A percentile compares a stretch with the other conserved stretches of the same genome.
Conservation (phyloP, 2,329 filamentous ascomycete species). For the Achaetomium macrosporum region DNA sequence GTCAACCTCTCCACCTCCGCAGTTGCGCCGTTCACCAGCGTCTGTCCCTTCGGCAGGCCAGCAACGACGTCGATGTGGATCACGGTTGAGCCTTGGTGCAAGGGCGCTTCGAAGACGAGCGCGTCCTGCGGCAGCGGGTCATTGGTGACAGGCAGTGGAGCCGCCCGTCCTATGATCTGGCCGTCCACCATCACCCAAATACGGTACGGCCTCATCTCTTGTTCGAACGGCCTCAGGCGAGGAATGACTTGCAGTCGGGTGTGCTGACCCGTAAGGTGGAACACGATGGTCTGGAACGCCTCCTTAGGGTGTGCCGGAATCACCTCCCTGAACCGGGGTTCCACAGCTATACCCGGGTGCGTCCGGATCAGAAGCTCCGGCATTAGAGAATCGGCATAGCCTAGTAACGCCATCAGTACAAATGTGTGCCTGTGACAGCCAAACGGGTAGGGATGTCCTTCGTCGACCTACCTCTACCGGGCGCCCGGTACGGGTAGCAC, state of each 20-base stretch:
- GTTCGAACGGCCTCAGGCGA: constrained; percentile 57
- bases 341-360: constrained; percentile 59
- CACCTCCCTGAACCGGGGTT: constrained; percentile 56
- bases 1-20: constrained; percentile 75
- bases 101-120: constrained; percentile 68
- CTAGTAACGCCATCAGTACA: constrained; percentile 32
- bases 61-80: constrained; percentile 75
- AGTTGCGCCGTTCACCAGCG: constrained; percentile 51
- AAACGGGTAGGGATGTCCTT: not conserved
- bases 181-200: constrained; percentile 69
- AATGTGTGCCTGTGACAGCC: not conserved
- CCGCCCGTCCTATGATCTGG: constrained; percentile 48
- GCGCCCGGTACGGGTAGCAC: constrained; percentile 32
- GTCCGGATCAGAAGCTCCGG: constrained; percentile 60
- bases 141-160: constrained; percentile 45
- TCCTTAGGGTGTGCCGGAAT: constrained; percentile 60
- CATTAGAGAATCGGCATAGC: constrained; percentile 57
- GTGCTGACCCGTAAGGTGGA: constrained; percentile 62
- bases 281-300: constrained; percentile 65
- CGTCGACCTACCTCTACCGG: constrained; percentile 38
- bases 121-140: constrained; percentile 50
- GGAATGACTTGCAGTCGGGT: constrained; percentile 67
- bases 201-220: constrained; percentile 62
- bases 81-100: constrained; percentile 68
- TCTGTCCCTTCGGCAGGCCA: constrained; percentile 56